Percentiles rank a stretch among this genome's conserved stretches.
These are phyloP conservation scores for Symbiodinium pilosum DNA, from an alignment of 73 alveolate genomes.

Conservation along the genomic window DNA sequence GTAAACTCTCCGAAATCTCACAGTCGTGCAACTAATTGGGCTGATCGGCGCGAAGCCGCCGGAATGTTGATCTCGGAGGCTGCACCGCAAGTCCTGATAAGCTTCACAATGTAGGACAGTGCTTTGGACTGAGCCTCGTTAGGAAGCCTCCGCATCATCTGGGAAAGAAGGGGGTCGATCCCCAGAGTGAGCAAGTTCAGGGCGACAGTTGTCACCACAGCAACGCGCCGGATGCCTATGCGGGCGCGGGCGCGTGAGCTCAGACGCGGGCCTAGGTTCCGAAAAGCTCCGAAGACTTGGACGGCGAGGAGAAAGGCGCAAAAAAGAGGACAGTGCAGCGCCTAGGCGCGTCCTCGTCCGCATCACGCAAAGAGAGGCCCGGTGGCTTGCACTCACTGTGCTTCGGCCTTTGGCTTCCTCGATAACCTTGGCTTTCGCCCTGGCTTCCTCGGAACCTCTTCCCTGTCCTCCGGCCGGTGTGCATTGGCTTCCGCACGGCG, in stretches of 20 bases:
- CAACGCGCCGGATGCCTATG: neutral
- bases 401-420: no score
- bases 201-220: neutral
- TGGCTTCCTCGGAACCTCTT: no score
- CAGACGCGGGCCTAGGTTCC: neutral
- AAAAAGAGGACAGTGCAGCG: neutral
- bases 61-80: neutral
- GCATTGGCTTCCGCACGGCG: neutral
- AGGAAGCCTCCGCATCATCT: neutral
- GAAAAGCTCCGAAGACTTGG: neutral
- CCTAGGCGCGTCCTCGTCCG: neutral
- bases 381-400: no score
- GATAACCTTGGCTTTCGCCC: no score
- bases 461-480: no score
- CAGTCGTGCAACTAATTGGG: neutral
- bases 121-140: neutral
- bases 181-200: neutral
- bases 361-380: neutral
- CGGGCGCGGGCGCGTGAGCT: neutral
- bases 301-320: neutral
- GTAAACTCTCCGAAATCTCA: neutral
- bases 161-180: neutral
- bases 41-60: neutral
- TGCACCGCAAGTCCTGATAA: neutral
- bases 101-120: neutral